Evolutionary conservation across 768 basidiomycete genomes (phyloP).

Genomic region (Daedaleopsis nitida): DNA sequence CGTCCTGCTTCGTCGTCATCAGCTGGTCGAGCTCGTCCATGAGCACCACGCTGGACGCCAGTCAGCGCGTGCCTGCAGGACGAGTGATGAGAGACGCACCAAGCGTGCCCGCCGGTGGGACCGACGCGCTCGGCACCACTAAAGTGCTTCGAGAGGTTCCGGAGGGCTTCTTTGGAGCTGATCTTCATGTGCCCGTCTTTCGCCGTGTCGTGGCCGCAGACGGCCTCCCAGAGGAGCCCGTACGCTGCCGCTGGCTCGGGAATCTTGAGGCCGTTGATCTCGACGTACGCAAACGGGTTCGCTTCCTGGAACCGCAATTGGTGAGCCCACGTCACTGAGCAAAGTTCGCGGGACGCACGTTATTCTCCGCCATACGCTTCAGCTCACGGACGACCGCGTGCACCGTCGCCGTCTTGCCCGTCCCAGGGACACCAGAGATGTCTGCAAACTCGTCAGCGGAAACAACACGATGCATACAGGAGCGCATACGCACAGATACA

Average conservation of each 20-base stretch:
- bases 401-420: constrained; percentile 97
- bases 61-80: neutral
- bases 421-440: constrained; percentile 98
- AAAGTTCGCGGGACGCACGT: constrained; percentile 46
- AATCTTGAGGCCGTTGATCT: constrained; percentile 94
- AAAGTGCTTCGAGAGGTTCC: constrained; percentile 78
- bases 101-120: constrained; percentile 79
- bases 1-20: constrained; percentile 94
- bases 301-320: constrained; percentile 64
- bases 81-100: constrained; percentile 50
- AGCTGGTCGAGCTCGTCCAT: constrained; percentile 99
- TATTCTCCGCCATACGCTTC: constrained; percentile 82
- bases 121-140: constrained; percentile 61
- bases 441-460: constrained; percentile 48
- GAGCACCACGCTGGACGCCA: constrained; percentile 72
- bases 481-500: constrained; percentile 77
- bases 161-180: constrained; percentile 80
- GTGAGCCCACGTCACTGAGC: neutral
- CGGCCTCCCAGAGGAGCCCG: constrained; percentile 86
- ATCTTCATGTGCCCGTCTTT: constrained; percentile 66
- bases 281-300: constrained; percentile 93
- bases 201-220: constrained; percentile 76
- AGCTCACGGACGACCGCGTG: constrained; percentile 90
- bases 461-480: neutral
- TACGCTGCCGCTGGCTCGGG: constrained; percentile 95